Evolutionary conservation across 108 stramenopile genomes (phyloP), one percentile per base, ranked within the genome.

Genomic region (Schizochytrium sp.): DNA sequence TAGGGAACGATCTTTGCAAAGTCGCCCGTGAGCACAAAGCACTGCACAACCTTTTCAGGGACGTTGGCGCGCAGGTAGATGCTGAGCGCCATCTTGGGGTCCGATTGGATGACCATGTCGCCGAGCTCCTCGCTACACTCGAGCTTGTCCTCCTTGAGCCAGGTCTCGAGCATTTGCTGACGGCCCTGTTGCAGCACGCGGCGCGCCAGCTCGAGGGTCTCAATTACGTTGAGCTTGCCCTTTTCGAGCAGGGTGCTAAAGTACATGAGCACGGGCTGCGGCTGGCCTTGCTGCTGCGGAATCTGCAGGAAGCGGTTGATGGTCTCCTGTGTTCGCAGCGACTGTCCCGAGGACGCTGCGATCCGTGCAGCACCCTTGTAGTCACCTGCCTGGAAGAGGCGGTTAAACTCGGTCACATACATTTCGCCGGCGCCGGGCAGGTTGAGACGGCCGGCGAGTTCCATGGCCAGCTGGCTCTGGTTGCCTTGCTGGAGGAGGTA

Each of bases 1-100:
- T 99, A 99, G 3, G 99, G 96, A 57, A 98, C 97, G 93, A 99
- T 98, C 93, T 99, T 98, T 89, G 98, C 98, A 90, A 96, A 99
- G 93, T 99, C 99, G 57, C 98, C 98, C 21, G 97, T 92, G 91
- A 98, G 97, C 51, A 97, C 96, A 92, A 99, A 99, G 94, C 98
- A 99, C 87, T 98, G 95, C 89, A 99, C 97, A 6, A 98, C 99
- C 96, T 99, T 99, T 55, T 94, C 97, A 63, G 98, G 97, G 87
- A 95, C 91, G 87, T 98, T 96, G 41, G 97, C 97, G 59, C 97
- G 93, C 63, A 98, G 95, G 92, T 98, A 99, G 48, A 99, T 97
- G 87, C 95, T 95, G 76, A 98, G 94, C 4, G 99, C 99, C 97
- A 99, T 97, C 87, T 96, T 98, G 28, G 92, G 41, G 91, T 99